These are phyloP conservation scores for Phytophthora cactorum DNA, from an alignment of 352 stramenopile genomes.

Conservation along the genomic window DNA sequence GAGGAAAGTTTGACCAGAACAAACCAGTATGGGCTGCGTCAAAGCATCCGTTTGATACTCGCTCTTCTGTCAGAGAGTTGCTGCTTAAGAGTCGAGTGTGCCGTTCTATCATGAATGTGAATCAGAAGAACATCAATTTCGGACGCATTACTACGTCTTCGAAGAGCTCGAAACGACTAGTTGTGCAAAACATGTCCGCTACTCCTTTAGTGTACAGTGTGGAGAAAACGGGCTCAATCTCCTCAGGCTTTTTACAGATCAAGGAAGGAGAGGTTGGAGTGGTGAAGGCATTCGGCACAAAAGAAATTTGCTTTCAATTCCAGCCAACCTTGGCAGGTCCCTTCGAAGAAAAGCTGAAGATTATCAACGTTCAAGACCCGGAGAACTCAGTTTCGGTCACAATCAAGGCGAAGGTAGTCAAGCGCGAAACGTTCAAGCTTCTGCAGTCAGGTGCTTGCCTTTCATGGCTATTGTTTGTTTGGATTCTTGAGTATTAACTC, in stretches of 20 bases:
- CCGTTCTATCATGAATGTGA: constrained; percentile 89
- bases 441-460: constrained; percentile 74
- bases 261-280: constrained; percentile 89
- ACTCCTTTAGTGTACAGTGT: constrained; percentile 87
- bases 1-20: constrained; percentile 58
- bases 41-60: constrained; percentile 85
- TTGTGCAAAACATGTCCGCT: constrained; percentile 89
- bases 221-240: constrained; percentile 92
- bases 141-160: constrained; percentile 85
- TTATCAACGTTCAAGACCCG: constrained; percentile 90
- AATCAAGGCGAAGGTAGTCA: constrained; percentile 91
- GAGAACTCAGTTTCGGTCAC: constrained; percentile 89
- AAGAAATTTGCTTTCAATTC: constrained; percentile 92
- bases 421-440: constrained; percentile 91
- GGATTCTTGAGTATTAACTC: not conserved
- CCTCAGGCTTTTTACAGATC: constrained; percentile 88
- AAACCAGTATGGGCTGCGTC: constrained; percentile 70
- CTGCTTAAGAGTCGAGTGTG: constrained; percentile 87
- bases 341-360: constrained; percentile 91
- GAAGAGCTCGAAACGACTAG: constrained; percentile 85
- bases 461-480: not conserved
- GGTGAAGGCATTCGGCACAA: constrained; percentile 87
- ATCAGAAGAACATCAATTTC: constrained; percentile 94
- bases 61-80: constrained; percentile 80
- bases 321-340: constrained; percentile 83